Conservation (phyloP, 495 filamentous ascomycete species). For the Trichocladium uniseriatum region DNA sequence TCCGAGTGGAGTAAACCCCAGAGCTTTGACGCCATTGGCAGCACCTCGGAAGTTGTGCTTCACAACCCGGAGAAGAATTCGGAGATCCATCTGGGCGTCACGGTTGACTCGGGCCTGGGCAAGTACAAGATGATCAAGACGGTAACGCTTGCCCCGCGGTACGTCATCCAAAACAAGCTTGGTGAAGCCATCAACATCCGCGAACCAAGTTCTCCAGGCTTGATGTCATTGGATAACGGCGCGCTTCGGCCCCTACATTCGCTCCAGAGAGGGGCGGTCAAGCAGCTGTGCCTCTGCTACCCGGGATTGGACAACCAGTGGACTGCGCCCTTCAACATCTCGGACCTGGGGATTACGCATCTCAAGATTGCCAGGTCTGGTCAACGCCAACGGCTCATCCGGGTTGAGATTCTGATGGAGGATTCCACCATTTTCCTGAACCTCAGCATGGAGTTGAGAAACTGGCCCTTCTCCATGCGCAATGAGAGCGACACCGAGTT, state of each 20-base stretch:
- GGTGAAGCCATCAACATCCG: conserved; percentile 79
- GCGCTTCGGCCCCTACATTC: conserved; percentile 78
- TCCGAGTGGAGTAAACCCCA: conserved; percentile 95
- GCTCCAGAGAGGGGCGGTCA: conserved; percentile 64
- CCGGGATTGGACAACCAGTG: conserved; percentile 94
- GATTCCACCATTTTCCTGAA: conserved; percentile 88
- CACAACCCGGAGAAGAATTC: conserved; percentile 58
- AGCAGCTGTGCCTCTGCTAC: conserved; percentile 89
- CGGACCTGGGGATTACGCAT: conserved; percentile 81
- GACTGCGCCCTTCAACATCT: conserved; percentile 96
- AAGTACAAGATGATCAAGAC: conserved; percentile 97
- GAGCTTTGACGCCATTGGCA: conserved; percentile 97
- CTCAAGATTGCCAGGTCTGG: conserved; percentile 86
- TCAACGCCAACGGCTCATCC: conserved; percentile 78
- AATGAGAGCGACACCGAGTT: conserved; percentile 97
- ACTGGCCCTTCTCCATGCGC: conserved; percentile 97
- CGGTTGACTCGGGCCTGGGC: conserved; percentile 80
- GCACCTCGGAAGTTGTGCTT: conserved; percentile 73
- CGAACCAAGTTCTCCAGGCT: conserved; percentile 76
- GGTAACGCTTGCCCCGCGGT: conserved; percentile 85
- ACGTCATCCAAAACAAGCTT: conserved; percentile 88
- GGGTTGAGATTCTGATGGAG: conserved; percentile 85
- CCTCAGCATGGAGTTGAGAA: conserved; percentile 76
- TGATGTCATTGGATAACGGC: conserved; percentile 64
- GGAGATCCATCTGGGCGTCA: conserved; percentile 85